These are phyloP conservation scores for Paspalum notatum DNA, from an alignment of 176 grass and related monocot genomes.

Conservation along the genomic window DNA sequence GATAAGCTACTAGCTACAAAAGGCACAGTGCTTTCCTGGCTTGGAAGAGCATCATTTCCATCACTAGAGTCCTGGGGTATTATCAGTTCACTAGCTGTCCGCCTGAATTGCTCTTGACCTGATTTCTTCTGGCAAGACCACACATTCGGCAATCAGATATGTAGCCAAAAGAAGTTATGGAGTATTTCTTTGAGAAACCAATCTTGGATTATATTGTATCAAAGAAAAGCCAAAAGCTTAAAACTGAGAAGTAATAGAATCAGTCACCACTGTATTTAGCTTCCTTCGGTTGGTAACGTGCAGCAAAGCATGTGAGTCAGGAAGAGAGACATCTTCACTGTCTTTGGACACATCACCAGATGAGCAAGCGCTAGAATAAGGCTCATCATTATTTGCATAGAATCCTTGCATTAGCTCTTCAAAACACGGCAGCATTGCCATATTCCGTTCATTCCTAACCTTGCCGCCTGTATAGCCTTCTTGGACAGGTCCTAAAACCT, in stretches of 20 bases:
- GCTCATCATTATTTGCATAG: slow-evolving; percentile 22
- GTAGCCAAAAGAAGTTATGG: not conserved
- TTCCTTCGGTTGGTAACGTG: slow-evolving; percentile 89
- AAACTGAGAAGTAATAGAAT: slow-evolving; percentile 30
- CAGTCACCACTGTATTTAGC: slow-evolving; percentile 47
- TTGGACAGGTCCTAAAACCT: slow-evolving; percentile 45
- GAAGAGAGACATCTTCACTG: slow-evolving; percentile 55
- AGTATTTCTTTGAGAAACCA: not conserved
- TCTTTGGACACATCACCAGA: slow-evolving; percentile 47
- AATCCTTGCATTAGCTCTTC: slow-evolving; percentile 67
- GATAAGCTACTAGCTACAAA: slow-evolving; percentile 54
- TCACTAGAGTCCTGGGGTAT: slow-evolving; percentile 36
- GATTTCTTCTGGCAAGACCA: slow-evolving; percentile 41
- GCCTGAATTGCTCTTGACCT: slow-evolving; percentile 44
- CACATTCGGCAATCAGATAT: slow-evolving; percentile 27
- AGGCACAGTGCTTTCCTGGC: slow-evolving; percentile 37
- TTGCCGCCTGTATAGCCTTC: slow-evolving; percentile 37
- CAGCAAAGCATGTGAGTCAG: slow-evolving; percentile 70
- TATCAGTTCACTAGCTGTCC: slow-evolving; percentile 24
- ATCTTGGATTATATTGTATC: slow-evolving; percentile 1
- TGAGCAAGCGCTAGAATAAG: slow-evolving; percentile 37
- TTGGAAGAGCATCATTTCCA: slow-evolving; percentile 16
- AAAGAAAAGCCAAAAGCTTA: slow-evolving; percentile 10
- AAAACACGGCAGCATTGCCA: slow-evolving; percentile 53
- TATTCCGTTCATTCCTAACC: slow-evolving; percentile 27